Conservation (phyloP, 2,329 filamentous ascomycete species). For the Trichoderma endophyticum region DNA sequence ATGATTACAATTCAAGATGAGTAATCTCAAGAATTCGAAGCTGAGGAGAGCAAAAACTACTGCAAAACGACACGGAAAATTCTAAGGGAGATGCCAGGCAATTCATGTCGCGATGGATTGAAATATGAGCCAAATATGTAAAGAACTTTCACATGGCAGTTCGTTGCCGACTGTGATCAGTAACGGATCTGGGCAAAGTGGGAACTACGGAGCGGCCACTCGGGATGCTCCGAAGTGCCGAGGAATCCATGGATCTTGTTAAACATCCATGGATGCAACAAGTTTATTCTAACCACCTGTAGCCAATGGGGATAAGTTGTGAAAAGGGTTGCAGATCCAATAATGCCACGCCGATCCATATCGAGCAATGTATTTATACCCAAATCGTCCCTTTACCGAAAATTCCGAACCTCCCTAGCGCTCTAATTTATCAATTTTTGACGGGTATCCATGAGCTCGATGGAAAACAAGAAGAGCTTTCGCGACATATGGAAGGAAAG, state of each 20-base stretch:
- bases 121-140: not conserved
- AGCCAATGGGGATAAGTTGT: not conserved
- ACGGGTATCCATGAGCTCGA: not conserved
- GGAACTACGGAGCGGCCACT: not conserved
- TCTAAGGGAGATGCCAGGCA: not conserved
- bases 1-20: not conserved
- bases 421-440: not conserved
- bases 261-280: not conserved
- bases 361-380: not conserved
- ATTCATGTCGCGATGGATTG: not conserved
- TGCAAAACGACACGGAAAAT: not conserved
- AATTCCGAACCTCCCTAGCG: not conserved
- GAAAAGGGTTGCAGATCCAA: not conserved
- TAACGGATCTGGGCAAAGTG: not conserved
- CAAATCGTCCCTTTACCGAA: not conserved
- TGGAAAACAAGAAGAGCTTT: not conserved
- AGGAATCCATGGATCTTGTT: not conserved
- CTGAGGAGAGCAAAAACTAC: too few relatives aligned
- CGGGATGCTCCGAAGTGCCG: not conserved
- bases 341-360: not conserved
- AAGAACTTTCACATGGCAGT: not conserved
- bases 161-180: not conserved
- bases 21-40: not conserved
- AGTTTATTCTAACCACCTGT: not conserved
- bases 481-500: not conserved